phyloP scores from a whole-genome alignment of 116 monocot genomes.

The Dioscorea cayenensis region DNA sequence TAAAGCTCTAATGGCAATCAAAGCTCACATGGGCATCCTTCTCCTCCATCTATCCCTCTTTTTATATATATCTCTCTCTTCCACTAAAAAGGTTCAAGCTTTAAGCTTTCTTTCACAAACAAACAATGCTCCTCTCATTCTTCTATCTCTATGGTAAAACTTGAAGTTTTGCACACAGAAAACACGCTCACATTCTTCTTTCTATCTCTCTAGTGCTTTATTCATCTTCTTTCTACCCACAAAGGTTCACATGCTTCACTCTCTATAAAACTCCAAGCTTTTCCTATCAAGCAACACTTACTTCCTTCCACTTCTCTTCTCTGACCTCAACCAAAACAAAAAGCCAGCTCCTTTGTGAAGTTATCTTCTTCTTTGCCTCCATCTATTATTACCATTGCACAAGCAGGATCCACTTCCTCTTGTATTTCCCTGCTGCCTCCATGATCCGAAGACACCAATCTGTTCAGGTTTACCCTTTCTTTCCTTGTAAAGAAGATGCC shows the following conservation, averaged over 20 bases:
- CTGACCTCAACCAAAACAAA: conserved; percentile 43
- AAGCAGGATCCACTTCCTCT: background rate
- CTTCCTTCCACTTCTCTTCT: background rate
- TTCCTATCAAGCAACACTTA: background rate
- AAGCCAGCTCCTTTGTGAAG: conserved; percentile 44
- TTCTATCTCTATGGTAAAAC: too few species aligned
- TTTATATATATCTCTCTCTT: background rate
- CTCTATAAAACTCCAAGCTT: conserved; percentile 15
- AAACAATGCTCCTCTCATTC: background rate
- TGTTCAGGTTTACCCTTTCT: background rate
- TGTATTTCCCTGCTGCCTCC: background rate
- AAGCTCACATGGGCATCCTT: too few species aligned
- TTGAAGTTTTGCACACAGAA: too few species aligned
- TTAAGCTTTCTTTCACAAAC: background rate
- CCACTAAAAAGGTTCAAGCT: conserved; percentile 14
- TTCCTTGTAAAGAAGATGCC: background rate
- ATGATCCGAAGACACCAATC: background rate
- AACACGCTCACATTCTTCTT: too few species aligned
- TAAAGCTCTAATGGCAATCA: too few species aligned
- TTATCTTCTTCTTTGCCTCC: conserved; percentile 23
- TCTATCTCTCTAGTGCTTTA: too few species aligned
- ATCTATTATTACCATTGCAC: background rate
- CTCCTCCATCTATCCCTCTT: too few species aligned
- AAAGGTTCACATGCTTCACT: background rate
- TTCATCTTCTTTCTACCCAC: too few species aligned